These are phyloP conservation scores for Chiua sp. DNA, from an alignment of 1,284 basidiomycete genomes.

Conservation along the genomic window DNA sequence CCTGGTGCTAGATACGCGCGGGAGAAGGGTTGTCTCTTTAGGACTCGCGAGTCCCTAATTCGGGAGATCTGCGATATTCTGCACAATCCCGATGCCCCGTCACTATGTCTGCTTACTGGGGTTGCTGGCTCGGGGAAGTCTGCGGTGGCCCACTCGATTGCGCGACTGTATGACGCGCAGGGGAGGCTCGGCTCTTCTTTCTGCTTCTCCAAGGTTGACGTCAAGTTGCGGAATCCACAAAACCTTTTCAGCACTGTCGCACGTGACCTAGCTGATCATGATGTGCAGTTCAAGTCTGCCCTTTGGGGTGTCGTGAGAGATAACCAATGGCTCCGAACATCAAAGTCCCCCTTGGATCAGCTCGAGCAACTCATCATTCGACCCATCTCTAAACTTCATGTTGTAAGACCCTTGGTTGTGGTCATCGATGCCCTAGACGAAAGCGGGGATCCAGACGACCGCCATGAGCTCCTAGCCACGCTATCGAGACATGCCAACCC, in stretches of 20 bases:
- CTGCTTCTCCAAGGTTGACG: conserved; percentile 7
- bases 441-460: not conserved
- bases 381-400: no score
- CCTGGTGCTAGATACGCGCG: not conserved
- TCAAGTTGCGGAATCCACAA: conserved; percentile 4
- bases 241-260: conserved; percentile 11
- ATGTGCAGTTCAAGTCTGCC: not conserved
- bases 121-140: conserved; percentile 11
- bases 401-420: not conserved
- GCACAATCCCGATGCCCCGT: not conserved
- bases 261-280: conserved; percentile 3
- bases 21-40: conserved; percentile 9
- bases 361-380: no score
- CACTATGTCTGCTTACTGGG: conserved; percentile 5
- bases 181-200: conserved; percentile 7
- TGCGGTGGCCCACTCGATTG: conserved; percentile 3
- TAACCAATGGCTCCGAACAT: not conserved
- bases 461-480: not conserved
- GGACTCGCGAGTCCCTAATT: conserved; percentile 7
- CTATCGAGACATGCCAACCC: not conserved
- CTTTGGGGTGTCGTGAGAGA: not conserved
- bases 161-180: conserved; percentile 5
- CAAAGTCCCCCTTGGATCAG: no score
- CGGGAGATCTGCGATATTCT: not conserved
- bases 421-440: conserved; percentile 1